Conservation (phyloP, 2,329 filamentous ascomycete species). For the Cercospora beticola region DNA sequence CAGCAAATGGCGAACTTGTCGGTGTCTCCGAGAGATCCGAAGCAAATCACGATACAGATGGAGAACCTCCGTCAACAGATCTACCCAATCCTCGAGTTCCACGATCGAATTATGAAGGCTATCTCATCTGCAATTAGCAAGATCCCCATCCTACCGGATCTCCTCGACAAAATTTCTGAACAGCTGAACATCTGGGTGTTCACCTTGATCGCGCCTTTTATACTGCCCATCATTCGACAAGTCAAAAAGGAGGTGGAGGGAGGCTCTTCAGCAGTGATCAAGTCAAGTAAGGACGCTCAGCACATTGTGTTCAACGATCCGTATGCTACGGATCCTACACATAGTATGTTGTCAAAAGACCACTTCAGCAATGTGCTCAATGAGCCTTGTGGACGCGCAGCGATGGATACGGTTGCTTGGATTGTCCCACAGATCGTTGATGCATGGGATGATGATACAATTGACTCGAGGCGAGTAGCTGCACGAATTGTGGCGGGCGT, state of each 20-base stretch:
- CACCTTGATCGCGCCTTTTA: constrained; percentile 82
- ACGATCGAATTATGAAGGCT: constrained; percentile 79
- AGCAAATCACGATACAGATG: constrained; percentile 77
- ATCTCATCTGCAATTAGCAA: constrained; percentile 78
- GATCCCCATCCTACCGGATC: constrained; percentile 78
- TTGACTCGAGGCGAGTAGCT: constrained; percentile 68
- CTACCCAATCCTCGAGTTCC: constrained; percentile 86
- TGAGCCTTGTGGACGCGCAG: constrained; percentile 79
- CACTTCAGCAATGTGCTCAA: constrained; percentile 90
- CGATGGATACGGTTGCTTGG: constrained; percentile 77
- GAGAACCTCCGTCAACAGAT: constrained; percentile 72
- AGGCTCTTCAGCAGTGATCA: constrained; percentile 82
- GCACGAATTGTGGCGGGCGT: constrained; percentile 77
- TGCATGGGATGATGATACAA: constrained; percentile 75
- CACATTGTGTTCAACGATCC: constrained; percentile 83
- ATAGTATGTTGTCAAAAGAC: constrained; percentile 94
- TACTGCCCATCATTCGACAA: constrained; percentile 81
- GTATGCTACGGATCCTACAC: constrained; percentile 74
- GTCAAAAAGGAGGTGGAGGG: constrained; percentile 83
- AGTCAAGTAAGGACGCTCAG: constrained; percentile 80
- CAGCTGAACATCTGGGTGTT: constrained; percentile 89
- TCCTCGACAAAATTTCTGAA: constrained; percentile 83
- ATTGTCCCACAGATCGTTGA: constrained; percentile 82
- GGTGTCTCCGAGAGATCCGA: constrained; percentile 75
- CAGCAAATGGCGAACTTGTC: constrained; percentile 73